Evolutionary conservation across 108 stramenopile species (phyloP), one percentile per base, ranked within the genome.

Genomic region (Epithemia pelagica): DNA sequence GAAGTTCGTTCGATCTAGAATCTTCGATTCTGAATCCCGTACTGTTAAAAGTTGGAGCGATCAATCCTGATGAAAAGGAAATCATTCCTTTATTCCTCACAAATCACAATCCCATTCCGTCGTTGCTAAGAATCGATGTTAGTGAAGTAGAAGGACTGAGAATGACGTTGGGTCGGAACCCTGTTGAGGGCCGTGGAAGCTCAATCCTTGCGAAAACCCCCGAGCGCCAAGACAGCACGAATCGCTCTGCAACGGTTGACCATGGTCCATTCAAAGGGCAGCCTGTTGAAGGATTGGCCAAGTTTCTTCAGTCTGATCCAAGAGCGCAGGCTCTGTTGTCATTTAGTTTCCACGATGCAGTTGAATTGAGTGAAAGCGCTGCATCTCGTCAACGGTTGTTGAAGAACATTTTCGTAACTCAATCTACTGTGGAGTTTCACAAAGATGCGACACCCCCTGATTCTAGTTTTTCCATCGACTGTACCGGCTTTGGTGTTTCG

Each of bases 31-130:
- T 81, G 28, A 46, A 53, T 19, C 86, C 89, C 27, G 62, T 87
- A 28, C 54, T 90, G 51, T 54, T 90, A 61, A 68, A 80, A 22
- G 66, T 80, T 57, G 89, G 89, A 3, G 83, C 89, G 26, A 69
- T 88, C 0, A 73, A 63, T 30, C 64, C 74, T 30, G 78, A 76
- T 54, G 74, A 76, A 46, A 54, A 77, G 8, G 70, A 75, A 30
- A 69, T 69, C 10, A 62, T 71, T 2, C 80, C 83, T 26, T 32
- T 91, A 1, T 70, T 75, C 60, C 62, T 91, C 31, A 85, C 82
- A 27, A 91, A 91, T 60, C 71, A 78, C 62, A 91, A 91, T 66
- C 90, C 85, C 25, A 64, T 85, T 25, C 82, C 87, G 30, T 61
- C 88, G 19, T 63, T 71, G 19, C 66, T 88, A n/a, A 74, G 71